phyloP scores from a whole-genome alignment of 305 asterid species.

The Rubia occidens region DNA sequence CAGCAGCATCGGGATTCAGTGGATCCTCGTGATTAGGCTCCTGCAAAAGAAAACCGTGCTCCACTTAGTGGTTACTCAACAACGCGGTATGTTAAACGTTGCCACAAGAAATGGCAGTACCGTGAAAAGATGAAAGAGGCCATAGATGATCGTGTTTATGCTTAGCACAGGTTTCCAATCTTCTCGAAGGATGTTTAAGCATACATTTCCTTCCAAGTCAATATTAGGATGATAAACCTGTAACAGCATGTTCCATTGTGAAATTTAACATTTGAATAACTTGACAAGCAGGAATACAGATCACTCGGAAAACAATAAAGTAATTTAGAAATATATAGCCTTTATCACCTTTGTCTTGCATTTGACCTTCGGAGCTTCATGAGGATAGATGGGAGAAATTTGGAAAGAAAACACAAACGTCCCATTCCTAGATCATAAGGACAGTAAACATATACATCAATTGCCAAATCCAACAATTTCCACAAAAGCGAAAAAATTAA shows the following conservation, averaged over 20 bases:
- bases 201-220: slow-evolving; percentile 93
- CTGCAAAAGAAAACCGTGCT: slow-evolving; percentile 16
- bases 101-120: slow-evolving; percentile 26
- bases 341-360: slow-evolving; percentile 82
- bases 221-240: slow-evolving; percentile 98
- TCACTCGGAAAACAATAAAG: not conserved
- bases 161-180: slow-evolving; percentile 97
- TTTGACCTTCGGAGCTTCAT: slow-evolving; percentile 94
- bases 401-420: slow-evolving; percentile 72
- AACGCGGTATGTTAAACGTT: not conserved
- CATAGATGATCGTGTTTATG: slow-evolving; percentile 79
- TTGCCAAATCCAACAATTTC: not conserved
- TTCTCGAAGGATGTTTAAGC: slow-evolving; percentile 96
- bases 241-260: slow-evolving; percentile 9
- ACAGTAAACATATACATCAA: slow-evolving; percentile 4
- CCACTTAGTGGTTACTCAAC: not conserved
- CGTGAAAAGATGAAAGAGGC: slow-evolving; percentile 83
- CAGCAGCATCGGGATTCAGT: slow-evolving; percentile 49
- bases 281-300: not conserved
- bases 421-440: slow-evolving; percentile 50
- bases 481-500: not conserved
- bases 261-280: not conserved
- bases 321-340: not conserved
- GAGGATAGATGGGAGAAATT: slow-evolving; percentile 84
- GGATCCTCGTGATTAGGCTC: slow-evolving; percentile 63